Evolutionary conservation across 2,329 filamentous ascomycete species (phyloP), one percentile per base, ranked within the genome.

Genomic region (Ascosphaera aggregata): DNA sequence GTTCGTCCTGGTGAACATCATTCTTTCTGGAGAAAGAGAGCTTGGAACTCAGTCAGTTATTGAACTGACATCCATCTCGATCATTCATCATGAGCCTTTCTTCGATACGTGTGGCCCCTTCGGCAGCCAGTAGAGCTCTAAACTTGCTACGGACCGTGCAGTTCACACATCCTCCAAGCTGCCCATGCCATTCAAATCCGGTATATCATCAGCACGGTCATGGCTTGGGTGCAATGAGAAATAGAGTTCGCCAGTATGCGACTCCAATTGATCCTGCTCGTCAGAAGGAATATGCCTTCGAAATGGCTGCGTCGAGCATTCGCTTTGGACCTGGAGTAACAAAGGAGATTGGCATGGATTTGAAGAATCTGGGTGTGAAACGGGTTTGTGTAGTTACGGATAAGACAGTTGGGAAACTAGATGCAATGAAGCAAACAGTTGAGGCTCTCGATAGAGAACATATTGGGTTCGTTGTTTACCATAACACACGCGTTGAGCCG

Each of bases 331-430:
- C 82, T 0, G 89, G 89, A 4, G 80, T 78, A 41, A 98, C 89
- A 18, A 81, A 82, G 57, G 89, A 98, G 58, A 84, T 98, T 16
- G 89, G 89, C 46, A 95, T 95, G 89, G 89, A 98, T 58, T 76
- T 95, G 48, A 77, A 74, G 59, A 95, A 98, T 54, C 68, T 98
- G 65, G 79, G 80, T 11, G 75, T 78, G 4, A 79, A 81, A 62
- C 75, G 74, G 35, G 86, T 98, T 42, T 80, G 81, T 54, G 80
- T 98, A 3, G 84, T 98, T 13, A 98, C 89, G 13, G 89, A 98
- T 54, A 58, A 63, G 39, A 92, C 73, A 18, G 82, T 98, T 13
- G 63, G 73, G 50, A 76, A 79, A 56, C 63, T 98, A 46, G 71
- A 85, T 52, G 84, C 85, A 9, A 91, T 98, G 79, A 75, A 76